A percentile compares a stretch with the other conserved stretches of the same genome.
Conservation (phyloP, 805 yeast genomes). For the Yarrowia sp. region DNA sequence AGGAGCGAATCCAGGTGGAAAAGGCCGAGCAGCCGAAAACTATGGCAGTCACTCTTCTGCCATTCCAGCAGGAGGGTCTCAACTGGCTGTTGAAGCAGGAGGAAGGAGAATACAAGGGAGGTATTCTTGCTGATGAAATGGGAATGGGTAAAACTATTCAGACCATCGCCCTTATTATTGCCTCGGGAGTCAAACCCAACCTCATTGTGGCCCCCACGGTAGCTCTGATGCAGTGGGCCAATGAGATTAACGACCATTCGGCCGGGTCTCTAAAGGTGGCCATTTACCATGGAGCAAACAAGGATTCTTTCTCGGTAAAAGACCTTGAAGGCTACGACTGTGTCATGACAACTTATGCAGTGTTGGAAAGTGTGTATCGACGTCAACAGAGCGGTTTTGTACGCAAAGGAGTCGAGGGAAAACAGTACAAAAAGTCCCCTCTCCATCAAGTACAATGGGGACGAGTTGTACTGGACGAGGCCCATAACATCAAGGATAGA, state of each 20-base stretch:
- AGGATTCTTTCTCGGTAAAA: constrained; percentile 44
- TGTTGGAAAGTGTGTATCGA: constrained; percentile 79
- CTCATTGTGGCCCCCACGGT: constrained; percentile 97
- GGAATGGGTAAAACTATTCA: constrained; percentile 99
- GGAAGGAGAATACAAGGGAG: constrained; percentile 69
- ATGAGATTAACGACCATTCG: constrained; percentile 85
- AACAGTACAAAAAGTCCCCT: constrained; percentile 70
- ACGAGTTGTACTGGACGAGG: constrained; percentile 90
- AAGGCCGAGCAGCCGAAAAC: constrained; percentile 72
- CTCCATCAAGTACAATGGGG: constrained; percentile 74
- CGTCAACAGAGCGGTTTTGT: constrained; percentile 81
- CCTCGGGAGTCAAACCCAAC: constrained; percentile 68
- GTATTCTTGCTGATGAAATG: constrained; percentile 97
- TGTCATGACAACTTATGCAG: constrained; percentile 87
- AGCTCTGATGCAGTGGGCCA: constrained; percentile 97
- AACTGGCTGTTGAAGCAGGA: constrained; percentile 87
- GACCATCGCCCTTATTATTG: constrained; percentile 81
- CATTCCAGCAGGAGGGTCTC: constrained; percentile 91
- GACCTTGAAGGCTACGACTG: constrained; percentile 68
- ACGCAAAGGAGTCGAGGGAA: constrained; percentile 52
- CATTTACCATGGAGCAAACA: constrained; percentile 81
- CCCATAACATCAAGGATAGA: constrained; percentile 94
- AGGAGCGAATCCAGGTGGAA: constrained; percentile 41
- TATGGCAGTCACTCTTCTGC: constrained; percentile 68
- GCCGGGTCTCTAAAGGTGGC: constrained; percentile 63